Percentiles rank a stretch among this genome's conserved stretches.
phyloP scores from a whole-genome alignment of 1,284 basidiomycete genomes.

The Sanghuangporus weigelae region DNA sequence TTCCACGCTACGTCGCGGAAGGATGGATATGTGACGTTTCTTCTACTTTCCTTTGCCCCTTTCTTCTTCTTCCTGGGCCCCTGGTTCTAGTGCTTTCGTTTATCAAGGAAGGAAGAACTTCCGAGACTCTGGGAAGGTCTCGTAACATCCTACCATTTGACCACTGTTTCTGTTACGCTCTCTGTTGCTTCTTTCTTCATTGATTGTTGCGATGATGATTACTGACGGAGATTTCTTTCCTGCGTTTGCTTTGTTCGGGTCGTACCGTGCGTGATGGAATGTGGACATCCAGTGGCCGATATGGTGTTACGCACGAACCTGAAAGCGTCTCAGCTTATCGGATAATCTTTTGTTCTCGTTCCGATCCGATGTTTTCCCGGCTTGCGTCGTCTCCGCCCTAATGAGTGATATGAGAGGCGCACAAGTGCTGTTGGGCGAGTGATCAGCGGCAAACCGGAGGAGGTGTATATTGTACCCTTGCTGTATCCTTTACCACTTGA shows the following conservation, averaged over 20 bases:
- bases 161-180: too few species aligned
- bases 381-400: too few species aligned
- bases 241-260: background rate
- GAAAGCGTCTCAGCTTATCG: slow-evolving; percentile 19
- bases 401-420: too few species aligned
- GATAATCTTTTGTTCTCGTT: background rate
- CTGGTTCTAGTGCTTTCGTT: background rate
- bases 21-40: background rate
- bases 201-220: too few species aligned
- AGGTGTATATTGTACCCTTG: too few species aligned
- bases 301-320: slow-evolving; percentile 19
- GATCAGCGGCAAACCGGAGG: too few species aligned
- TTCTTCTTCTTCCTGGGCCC: background rate
- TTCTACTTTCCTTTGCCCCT: background rate
- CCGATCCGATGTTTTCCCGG: too few species aligned
- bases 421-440: too few species aligned
- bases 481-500: too few species aligned
- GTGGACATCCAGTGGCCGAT: slow-evolving; percentile 15
- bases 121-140: too few species aligned
- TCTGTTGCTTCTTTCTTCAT: background rate
- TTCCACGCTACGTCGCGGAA: too few species aligned
- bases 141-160: background rate
- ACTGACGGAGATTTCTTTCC: background rate
- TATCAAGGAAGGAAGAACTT: background rate
- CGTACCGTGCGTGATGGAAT: background rate